A percentile compares a stretch with the other conserved stretches of the same genome.
Evolutionary conservation across 2,329 filamentous ascomycete genomes (phyloP).

Genomic region (Reticulascus tulasneorum): DNA sequence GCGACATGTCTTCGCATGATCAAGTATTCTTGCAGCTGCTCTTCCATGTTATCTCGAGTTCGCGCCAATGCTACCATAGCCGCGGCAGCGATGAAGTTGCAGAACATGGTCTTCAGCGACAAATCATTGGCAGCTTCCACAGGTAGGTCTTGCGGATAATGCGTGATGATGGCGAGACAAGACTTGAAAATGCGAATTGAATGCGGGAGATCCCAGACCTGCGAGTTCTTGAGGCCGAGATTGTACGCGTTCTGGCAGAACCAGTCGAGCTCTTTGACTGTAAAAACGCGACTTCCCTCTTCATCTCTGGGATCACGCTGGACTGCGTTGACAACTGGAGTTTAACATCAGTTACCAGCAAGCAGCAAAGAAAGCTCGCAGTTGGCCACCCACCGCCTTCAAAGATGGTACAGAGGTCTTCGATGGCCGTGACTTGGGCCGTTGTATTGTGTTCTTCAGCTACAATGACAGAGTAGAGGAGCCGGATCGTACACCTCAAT

Average conservation of each 20-base stretch:
- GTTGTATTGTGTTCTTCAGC: conserved; percentile 2
- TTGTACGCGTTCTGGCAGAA: conserved; percentile 83
- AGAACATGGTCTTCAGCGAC: conserved; percentile 59
- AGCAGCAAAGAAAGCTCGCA: conserved; percentile 21
- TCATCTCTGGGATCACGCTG: conserved; percentile 31
- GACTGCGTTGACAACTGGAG: conserved; percentile 36
- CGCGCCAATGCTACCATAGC: conserved; percentile 49
- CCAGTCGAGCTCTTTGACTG: conserved; percentile 69
- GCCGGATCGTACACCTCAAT: conserved; percentile 48
- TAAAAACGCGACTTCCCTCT: conserved; percentile 49
- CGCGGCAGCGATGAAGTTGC: conserved; percentile 62
- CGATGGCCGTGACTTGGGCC: conserved; percentile 16
- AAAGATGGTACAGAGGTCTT: conserved; percentile 52
- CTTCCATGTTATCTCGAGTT: conserved; percentile 43
- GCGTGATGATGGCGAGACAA: conserved; percentile 48
- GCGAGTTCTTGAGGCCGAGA: conserved; percentile 59
- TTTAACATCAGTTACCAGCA: conserved; percentile 9
- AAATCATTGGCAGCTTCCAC: conserved; percentile 42
- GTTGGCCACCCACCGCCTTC: conserved; percentile 30
- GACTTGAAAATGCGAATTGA: conserved; percentile 53
- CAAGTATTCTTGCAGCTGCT: conserved; percentile 58
- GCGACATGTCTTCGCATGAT: conserved; percentile 56
- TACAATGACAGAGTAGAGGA: conserved; percentile 40
- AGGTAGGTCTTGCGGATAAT: conserved; percentile 45
- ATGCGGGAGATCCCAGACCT: conserved; percentile 47